Conservation (phyloP, 441 rosid species). For the Euphorbia corollata region DNA sequence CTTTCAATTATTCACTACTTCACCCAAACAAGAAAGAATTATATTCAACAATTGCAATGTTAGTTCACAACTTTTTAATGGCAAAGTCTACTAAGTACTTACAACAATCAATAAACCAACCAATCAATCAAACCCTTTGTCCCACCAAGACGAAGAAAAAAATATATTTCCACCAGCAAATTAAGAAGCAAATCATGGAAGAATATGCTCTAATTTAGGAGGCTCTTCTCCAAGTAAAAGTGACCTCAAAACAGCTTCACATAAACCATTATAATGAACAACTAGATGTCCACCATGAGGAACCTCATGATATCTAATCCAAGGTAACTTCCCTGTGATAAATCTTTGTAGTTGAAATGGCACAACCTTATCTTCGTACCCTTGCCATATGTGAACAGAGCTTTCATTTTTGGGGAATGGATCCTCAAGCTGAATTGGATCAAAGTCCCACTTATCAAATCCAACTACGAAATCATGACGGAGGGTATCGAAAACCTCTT, state of each 20-base stretch:
- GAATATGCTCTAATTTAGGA: conserved; percentile 26
- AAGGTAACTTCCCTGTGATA: conserved; percentile 34
- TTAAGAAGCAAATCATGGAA: conserved; percentile 15
- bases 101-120: too few species aligned
- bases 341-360: conserved; percentile 43
- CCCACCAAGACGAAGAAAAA: too few species aligned
- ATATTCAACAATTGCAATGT: conserved; percentile 17
- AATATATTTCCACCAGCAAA: conserved; percentile 16
- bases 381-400: conserved; percentile 49
- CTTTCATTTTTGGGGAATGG: conserved; percentile 34
- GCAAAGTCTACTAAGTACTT: not conserved
- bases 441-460: conserved; percentile 52
- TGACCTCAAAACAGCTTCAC: conserved; percentile 38
- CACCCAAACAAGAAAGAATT: conserved; percentile 17
- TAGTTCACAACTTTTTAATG: not conserved
- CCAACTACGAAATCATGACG: conserved; percentile 34
- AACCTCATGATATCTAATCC: conserved; percentile 44
- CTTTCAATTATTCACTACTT: not conserved
- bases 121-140: too few species aligned
- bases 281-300: conserved; percentile 42
- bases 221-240: conserved; percentile 49
- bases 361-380: conserved; percentile 40
- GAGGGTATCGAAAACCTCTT: conserved; percentile 36
- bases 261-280: conserved; percentile 37
- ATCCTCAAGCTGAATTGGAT: conserved; percentile 35